Percentiles rank a stretch among this genome's conserved stretches.
These are phyloP conservation scores for Trichocladium uniseriatum DNA, from an alignment of 495 filamentous ascomycete genomes.

Conservation along the genomic window DNA sequence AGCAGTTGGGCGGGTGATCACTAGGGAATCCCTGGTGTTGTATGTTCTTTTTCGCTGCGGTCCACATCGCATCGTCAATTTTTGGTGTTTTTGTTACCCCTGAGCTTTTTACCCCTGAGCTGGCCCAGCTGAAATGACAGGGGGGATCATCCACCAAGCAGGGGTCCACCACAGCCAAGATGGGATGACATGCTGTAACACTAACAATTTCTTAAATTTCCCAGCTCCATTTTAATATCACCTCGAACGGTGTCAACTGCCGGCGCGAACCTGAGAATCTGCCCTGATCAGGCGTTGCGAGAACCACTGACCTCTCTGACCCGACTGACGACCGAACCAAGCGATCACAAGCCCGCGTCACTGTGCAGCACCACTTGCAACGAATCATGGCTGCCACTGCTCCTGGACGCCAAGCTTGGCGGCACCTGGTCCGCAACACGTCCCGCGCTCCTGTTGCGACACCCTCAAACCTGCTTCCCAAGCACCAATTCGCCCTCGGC, in stretches of 20 bases:
- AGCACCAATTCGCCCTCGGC: not conserved
- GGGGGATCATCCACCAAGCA: not conserved
- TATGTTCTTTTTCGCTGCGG: too few species aligned
- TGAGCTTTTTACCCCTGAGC: too few species aligned
- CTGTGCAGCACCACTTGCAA: constrained; percentile 8
- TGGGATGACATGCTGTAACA: constrained; percentile 12
- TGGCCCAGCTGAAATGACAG: too few species aligned
- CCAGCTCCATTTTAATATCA: constrained; percentile 1
- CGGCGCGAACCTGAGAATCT: not conserved
- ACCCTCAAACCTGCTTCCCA: not conserved
- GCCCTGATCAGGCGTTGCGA: not conserved
- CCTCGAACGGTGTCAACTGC: not conserved
- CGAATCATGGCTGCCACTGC: constrained; percentile 21
- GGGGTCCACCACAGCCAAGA: not conserved
- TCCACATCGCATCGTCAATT: too few species aligned
- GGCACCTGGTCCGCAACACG: constrained; percentile 21
- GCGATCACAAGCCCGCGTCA: constrained; percentile 7
- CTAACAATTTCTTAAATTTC: constrained; percentile 16
- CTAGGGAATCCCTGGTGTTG: too few species aligned
- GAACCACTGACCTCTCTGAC: too few species aligned
- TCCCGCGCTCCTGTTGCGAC: not conserved
- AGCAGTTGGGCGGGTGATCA: too few species aligned
- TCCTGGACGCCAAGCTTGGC: constrained; percentile 25
- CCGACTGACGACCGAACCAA: not conserved
- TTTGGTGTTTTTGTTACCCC: too few species aligned